Conservation (phyloP, 345 rosid genomes). For the Eucalyptus urophylla region DNA sequence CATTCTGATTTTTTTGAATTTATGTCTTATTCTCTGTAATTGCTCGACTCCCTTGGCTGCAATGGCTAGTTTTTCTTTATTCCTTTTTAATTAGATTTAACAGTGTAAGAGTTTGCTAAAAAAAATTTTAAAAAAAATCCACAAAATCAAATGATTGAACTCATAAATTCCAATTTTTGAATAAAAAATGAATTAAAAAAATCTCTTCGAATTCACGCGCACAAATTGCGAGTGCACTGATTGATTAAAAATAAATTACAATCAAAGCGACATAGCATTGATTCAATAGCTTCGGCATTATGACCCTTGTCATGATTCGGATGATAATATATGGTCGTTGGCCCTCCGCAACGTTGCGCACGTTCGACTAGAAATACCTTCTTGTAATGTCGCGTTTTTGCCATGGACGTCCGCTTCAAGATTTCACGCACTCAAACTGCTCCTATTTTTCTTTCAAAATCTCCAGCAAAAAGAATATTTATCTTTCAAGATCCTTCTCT, state of each 20-base stretch:
- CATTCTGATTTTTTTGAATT: not conserved
- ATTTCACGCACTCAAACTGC: not conserved
- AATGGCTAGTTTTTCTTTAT: not conserved
- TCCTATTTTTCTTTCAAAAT: not conserved
- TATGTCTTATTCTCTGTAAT: not conserved
- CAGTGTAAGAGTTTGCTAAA: not conserved
- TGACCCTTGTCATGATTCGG: not conserved
- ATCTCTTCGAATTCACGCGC: not conserved
- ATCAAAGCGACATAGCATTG: not conserved
- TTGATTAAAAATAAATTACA: not conserved
- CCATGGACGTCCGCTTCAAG: not conserved
- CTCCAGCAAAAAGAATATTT: not conserved
- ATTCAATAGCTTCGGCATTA: not conserved
- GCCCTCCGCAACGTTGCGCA: not conserved
- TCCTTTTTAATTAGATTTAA: not conserved
- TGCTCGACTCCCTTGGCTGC: not conserved
- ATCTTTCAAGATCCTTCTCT: not conserved
- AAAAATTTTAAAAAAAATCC: not conserved
- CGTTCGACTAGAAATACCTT: not conserved
- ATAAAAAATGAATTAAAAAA: not conserved
- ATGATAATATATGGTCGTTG: not conserved
- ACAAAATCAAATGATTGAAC: not conserved
- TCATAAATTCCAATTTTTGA: not conserved
- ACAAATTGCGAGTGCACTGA: not conserved
- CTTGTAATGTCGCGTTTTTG: not conserved